Percentiles rank a stretch among this genome's conserved stretches.
These are phyloP conservation scores for Calophaca sinica DNA, from an alignment of 306 rosid genomes.

Conservation along the genomic window DNA sequence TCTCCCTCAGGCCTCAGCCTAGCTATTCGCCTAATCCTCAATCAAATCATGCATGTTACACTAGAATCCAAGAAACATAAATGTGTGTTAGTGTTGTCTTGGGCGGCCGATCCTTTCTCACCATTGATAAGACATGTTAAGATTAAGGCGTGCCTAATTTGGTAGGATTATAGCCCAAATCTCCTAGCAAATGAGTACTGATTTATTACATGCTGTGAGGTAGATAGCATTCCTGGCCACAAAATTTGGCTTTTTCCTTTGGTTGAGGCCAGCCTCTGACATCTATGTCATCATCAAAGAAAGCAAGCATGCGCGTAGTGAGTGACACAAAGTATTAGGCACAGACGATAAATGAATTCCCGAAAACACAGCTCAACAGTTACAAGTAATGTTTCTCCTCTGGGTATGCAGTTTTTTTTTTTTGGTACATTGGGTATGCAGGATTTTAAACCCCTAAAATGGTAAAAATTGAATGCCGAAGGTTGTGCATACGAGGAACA, in stretches of 20 bases:
- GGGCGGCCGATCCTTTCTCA: neutral
- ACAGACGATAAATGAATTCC: too few relatives aligned
- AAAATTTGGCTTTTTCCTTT: conserved; percentile 40
- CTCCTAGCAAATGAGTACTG: too few relatives aligned
- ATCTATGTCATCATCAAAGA: conserved; percentile 52
- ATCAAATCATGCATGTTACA: conserved; percentile 40
- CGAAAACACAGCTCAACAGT: too few relatives aligned
- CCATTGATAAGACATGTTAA: conserved; percentile 43
- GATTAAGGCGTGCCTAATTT: conserved; percentile 37
- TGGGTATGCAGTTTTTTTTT: too few relatives aligned
- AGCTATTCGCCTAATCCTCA: conserved; percentile 7
- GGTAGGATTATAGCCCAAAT: conserved; percentile 4
- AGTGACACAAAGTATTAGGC: too few relatives aligned
- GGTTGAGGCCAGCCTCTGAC: conserved; percentile 46
- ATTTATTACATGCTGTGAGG: neutral
- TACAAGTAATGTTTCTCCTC: too few relatives aligned
- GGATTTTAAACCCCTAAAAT: too few relatives aligned
- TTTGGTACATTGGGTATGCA: too few relatives aligned
- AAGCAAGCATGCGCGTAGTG: conserved; percentile 58
- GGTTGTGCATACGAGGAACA: too few relatives aligned
- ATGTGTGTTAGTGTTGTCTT: neutral
- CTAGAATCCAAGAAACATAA: conserved; percentile 49
- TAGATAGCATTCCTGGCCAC: conserved; percentile 32
- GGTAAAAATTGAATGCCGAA: too few relatives aligned
- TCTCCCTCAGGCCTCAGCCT: neutral